A percentile compares a stretch with the other conserved stretches of the same genome.
Evolutionary conservation across 2,329 filamentous ascomycete genomes (phyloP).

Genomic region (Colletotrichum orchidophilum): DNA sequence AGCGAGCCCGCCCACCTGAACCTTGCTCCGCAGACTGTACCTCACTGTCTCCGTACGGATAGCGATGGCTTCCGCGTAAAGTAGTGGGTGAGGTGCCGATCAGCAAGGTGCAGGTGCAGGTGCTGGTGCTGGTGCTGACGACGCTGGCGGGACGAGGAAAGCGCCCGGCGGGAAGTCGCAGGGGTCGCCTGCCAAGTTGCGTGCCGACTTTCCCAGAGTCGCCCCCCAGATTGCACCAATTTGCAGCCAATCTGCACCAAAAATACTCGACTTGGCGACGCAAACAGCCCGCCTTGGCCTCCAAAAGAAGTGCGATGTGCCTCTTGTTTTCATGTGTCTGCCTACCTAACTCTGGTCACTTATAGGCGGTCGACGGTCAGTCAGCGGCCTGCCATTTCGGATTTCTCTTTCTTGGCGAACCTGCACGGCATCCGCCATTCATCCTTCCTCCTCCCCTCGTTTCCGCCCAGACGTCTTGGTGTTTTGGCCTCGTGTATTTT

Average conservation of each 20-base stretch:
- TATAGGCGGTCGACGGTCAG: neutral
- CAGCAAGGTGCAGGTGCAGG: neutral
- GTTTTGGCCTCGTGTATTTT: neutral
- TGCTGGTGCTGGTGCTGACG: neutral
- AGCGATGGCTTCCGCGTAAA: neutral
- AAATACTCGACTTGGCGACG: slow-evolving; percentile 13
- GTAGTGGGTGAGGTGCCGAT: neutral
- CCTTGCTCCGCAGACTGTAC: neutral
- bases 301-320: too few species aligned
- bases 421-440: neutral
- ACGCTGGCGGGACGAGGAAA: slow-evolving; percentile 1
- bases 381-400: neutral
- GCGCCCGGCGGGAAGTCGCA: slow-evolving; percentile 20
- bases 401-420: neutral
- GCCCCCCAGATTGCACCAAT: neutral
- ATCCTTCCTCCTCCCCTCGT: neutral
- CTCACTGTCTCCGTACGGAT: too few species aligned
- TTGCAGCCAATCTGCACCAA: neutral
- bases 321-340: neutral
- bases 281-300: neutral
- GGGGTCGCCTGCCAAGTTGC: slow-evolving; percentile 30
- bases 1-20: neutral
- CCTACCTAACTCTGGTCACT: neutral
- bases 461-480: slow-evolving; percentile 3
- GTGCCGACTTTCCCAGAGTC: slow-evolving; percentile 29